A percentile compares a stretch with the other conserved stretches of the same genome.
These are phyloP conservation scores for Pyrenophora graminea DNA, from an alignment of 2,329 filamentous ascomycete species.

Conservation along the genomic window DNA sequence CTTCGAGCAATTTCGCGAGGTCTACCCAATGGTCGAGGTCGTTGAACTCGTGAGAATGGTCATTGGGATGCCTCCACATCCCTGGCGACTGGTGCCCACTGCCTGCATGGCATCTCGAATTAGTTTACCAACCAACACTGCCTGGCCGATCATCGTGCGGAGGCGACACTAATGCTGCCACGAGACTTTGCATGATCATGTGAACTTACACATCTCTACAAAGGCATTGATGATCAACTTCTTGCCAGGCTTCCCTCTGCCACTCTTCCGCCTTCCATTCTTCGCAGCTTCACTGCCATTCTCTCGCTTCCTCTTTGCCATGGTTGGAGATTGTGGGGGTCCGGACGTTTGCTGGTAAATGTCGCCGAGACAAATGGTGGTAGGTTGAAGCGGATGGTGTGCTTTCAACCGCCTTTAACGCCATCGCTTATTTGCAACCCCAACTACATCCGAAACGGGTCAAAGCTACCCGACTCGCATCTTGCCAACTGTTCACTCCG, in stretches of 20 bases:
- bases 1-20: conserved; percentile 46
- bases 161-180: no score
- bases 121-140: no score
- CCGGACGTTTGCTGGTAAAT: neutral
- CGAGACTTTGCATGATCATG: neutral
- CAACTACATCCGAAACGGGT: conserved; percentile 11
- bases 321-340: neutral
- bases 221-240: conserved; percentile 52
- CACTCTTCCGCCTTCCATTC: conserved; percentile 13
- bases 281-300: conserved; percentile 22
- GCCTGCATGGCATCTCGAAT: conserved; percentile 16
- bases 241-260: conserved; percentile 31
- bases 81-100: conserved; percentile 54
- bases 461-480: neutral
- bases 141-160: no score
- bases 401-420: conserved; percentile 31
- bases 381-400: conserved; percentile 32
- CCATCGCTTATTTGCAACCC: conserved; percentile 30
- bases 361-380: no score
- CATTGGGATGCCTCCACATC: conserved; percentile 67
- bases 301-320: conserved; percentile 19
- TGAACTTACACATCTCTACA: conserved; percentile 46
- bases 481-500: conserved; percentile 10
- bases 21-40: conserved; percentile 45
- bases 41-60: conserved; percentile 63